Base-by-base conservation (phyloP, 192 early-diverging fungal species). In the Podochytrium sp. region DNA sequence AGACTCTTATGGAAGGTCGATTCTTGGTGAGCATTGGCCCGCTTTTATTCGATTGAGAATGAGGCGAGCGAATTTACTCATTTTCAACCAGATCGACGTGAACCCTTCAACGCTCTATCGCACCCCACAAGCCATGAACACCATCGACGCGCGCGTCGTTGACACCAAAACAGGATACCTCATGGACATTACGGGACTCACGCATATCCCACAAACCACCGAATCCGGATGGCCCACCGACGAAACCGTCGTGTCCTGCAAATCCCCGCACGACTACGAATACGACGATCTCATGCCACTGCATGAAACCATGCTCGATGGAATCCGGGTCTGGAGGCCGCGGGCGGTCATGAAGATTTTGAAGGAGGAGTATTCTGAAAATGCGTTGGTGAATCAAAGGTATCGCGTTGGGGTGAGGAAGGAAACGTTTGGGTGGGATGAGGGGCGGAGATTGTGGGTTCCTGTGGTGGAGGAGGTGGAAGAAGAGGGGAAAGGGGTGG, bases 91-190 rank as follows among this genome's bases (percentile, higher is more conserved):
- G 1, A 7, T 80, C 18, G 79, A 78, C 41, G 79, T 80, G 37
- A 80, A 73, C 68, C 75, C 75, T 20, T 1, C 37, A 40, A 27
- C 39, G 32, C 18, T 39, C 47, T 33, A 14, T 0, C 73, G 80
- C 10, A 42, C 25, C 33, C 64, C 47, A 14, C 40, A 77, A 32
- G n/a, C 7, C 27, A 33, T 10, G 18, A 82, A 82, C 63, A 73
- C 65, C 25, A 81, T 82, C 34, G 80, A 82, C 49, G 79, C 79
- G 18, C 74, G 80, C 20, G 52, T 79, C 53, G 80, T 82, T 72
- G 80, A 82, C 50, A 80, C 66, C 6, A 38, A 27, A 7, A 57
- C 77, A 35, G 80, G 78, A 10, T 71, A 68, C 32, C 67, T 74
- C 14, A 47, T 77, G 56, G 80, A 82, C 59, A 82, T 82, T 66